phyloP scores from a whole-genome alignment of 1,284 basidiomycete genomes.

The Ustanciosporium gigantosporum region DNA sequence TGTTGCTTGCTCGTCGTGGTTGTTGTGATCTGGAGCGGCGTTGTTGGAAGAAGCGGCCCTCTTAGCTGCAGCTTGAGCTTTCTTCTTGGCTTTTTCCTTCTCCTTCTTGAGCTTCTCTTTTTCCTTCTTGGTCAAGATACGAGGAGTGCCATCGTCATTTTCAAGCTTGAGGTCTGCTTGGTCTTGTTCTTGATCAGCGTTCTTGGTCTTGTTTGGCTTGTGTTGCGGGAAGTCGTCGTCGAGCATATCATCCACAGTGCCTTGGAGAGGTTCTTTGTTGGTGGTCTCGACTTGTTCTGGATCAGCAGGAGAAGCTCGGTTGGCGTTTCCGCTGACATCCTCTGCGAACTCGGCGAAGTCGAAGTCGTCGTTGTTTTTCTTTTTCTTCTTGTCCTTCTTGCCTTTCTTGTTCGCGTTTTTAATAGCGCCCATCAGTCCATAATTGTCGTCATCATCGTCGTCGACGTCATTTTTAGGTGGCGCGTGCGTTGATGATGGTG shows the following conservation, averaged over 20 bases:
- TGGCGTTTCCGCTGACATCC: constrained; percentile 45
- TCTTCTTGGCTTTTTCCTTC: constrained; percentile 59
- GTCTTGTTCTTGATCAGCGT: constrained; percentile 12
- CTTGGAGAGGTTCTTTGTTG: constrained; percentile 40
- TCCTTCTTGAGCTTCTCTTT: constrained; percentile 61
- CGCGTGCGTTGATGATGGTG: constrained; percentile 13
- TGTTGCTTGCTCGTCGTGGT: constrained; percentile 30
- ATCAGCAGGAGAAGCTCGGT: constrained; percentile 10
- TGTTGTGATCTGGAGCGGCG: too few species aligned
- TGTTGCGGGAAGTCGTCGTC: constrained; percentile 41
- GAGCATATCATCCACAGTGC: constrained; percentile 33
- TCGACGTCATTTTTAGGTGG: constrained; percentile 1
- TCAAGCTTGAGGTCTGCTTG: constrained; percentile 8
- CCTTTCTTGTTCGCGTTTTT: constrained; percentile 42
- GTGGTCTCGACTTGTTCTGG: constrained; percentile 4
- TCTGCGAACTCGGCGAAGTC: constrained; percentile 54
- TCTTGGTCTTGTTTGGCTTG: constrained; percentile 32
- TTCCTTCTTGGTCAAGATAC: constrained; percentile 58
- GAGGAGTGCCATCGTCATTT: constrained; percentile 33
- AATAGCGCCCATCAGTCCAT: constrained; percentile 49
- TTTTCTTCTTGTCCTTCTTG: constrained; percentile 53
- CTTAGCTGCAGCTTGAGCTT: constrained; percentile 55
- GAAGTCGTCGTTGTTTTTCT: constrained; percentile 53
- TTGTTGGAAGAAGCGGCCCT: constrained; percentile 27
- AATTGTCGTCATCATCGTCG: constrained; percentile 45